Base-by-base conservation (phyloP, 768 basidiomycete genomes). In the Mycena latifolia region DNA sequence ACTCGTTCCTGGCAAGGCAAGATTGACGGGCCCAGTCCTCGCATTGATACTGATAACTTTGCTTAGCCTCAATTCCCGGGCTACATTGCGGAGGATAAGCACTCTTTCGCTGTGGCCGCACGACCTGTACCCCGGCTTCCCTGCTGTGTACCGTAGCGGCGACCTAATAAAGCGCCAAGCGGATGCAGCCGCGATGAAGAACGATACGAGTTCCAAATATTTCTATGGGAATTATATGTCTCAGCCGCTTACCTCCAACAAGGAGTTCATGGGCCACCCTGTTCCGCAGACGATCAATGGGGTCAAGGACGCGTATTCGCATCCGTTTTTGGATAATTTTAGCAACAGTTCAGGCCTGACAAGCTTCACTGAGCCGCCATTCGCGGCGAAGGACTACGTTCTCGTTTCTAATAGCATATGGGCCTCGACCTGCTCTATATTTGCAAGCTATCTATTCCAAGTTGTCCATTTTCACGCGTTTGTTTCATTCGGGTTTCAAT, bases 371-470 rank as follows among this genome's bases (percentile, higher is more conserved):
- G 14, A 27, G n/a, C 66, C 69, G 52, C 69, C 66, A 11, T 65
- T 71, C 50, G 33, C 46, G 15, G 59, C 29, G 10, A 29, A 55
- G 25, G 63, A 71, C 59, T 71, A 65, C n/a, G 62, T 70, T 28
- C 12, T 69, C 33, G 69, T 69, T 3, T 61, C 67, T 4, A 69
- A 69, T 20, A 58, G 67, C 22, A 69, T 69, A 22, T 69, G 67
- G 48, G 63, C 57, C 25, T 69, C 67, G 41, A 69, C 67, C 7
- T 60, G 58, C 58, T 69, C 67, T 24, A 64, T 69, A 28, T 69
- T 69, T 53, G 52, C 53, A 58, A 61, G 58, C 54, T 69, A 69
- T 39, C 63, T 69, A 29, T 64, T 64, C 41, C 67, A 69, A 46
- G n/a, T n/a, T n/a, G n/a, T n/a, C n/a, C n/a, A n/a, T n/a, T n/a